Evolutionary conservation across 2,329 filamentous ascomycete species (phyloP).

Genomic region (Fusarium nodosum): DNA sequence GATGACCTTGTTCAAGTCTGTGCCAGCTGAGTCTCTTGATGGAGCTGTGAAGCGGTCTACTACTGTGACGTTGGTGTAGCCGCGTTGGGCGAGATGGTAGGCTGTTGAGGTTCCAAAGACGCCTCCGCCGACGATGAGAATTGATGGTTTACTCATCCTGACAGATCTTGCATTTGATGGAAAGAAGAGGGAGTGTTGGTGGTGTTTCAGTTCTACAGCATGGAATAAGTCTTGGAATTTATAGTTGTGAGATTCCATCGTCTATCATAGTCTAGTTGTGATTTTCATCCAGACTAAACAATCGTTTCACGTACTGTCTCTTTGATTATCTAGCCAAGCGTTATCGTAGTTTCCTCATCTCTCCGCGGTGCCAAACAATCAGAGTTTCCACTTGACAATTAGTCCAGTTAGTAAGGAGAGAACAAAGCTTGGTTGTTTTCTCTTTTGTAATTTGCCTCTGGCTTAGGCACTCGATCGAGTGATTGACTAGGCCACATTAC

Average conservation of each 20-base stretch:
- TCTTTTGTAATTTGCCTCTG: not conserved
- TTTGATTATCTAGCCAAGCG: not conserved
- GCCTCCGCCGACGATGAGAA: slow-evolving; percentile 61
- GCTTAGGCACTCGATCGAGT: not conserved
- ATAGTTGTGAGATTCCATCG: not conserved
- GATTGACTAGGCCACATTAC: slow-evolving; percentile 1
- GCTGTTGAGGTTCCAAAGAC: slow-evolving; percentile 66
- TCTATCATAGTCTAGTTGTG: not conserved
- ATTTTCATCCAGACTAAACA: not conserved
- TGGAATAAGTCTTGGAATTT: not conserved
- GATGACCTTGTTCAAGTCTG: slow-evolving; percentile 74
- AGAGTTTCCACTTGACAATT: not conserved
- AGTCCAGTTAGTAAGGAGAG: not conserved
- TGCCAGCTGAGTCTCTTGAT: slow-evolving; percentile 65
- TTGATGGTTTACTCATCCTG: slow-evolving; percentile 49
- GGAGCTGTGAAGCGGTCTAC: slow-evolving; percentile 60
- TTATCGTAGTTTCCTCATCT: not conserved
- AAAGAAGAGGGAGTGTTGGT: not conserved
- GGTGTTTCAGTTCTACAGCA: not conserved
- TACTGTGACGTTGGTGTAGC: slow-evolving; percentile 63
- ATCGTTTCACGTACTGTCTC: not conserved
- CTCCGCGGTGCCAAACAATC: not conserved
- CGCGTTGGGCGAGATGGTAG: slow-evolving; percentile 59
- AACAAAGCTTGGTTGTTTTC: slow-evolving; percentile 3
- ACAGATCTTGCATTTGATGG: not conserved